phyloP scores from a whole-genome alignment of 768 basidiomycete genomes.

The Phanerochaete carnosa region DNA sequence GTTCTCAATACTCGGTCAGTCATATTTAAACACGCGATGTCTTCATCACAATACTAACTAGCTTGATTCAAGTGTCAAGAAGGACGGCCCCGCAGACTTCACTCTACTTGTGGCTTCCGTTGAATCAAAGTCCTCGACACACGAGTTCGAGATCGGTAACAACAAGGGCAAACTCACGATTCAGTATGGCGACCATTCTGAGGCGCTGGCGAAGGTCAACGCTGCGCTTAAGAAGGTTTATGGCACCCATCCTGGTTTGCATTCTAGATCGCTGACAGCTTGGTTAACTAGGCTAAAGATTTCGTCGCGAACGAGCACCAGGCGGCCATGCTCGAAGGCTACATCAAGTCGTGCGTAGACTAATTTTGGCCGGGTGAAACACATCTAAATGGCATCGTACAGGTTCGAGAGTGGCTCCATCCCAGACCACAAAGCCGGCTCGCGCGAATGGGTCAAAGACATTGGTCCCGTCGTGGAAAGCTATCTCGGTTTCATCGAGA shows the following conservation, averaged over 20 bases:
- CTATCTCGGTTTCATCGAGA: constrained; percentile 85
- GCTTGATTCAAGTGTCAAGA: constrained; percentile 52
- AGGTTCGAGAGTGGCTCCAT: constrained; percentile 81
- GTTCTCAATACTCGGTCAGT: constrained; percentile 77
- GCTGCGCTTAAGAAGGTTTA: constrained; percentile 57
- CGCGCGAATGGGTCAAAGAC: constrained; percentile 82
- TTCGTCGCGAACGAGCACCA: constrained; percentile 74
- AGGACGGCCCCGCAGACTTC: constrained; percentile 59
- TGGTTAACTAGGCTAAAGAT: constrained; percentile 57
- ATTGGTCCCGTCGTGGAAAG: constrained; percentile 84
- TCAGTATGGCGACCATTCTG: constrained; percentile 74
- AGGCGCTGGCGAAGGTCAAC: constrained; percentile 49
- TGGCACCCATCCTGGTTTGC: neutral
- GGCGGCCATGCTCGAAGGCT: constrained; percentile 68
- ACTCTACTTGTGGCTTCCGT: constrained; percentile 76
- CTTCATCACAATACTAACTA: neutral
- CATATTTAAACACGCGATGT: neutral
- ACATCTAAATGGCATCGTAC: constrained; percentile 41
- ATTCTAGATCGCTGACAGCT: neutral
- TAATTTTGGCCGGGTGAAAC: constrained; percentile 63
- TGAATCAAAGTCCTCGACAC: constrained; percentile 34
- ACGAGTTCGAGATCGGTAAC: constrained; percentile 43
- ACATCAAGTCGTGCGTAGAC: constrained; percentile 66
- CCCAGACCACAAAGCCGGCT: constrained; percentile 74
- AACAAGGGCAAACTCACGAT: constrained; percentile 52